Base-by-base conservation (phyloP, 2,329 filamentous ascomycete species). In the Apiospora hydei region DNA sequence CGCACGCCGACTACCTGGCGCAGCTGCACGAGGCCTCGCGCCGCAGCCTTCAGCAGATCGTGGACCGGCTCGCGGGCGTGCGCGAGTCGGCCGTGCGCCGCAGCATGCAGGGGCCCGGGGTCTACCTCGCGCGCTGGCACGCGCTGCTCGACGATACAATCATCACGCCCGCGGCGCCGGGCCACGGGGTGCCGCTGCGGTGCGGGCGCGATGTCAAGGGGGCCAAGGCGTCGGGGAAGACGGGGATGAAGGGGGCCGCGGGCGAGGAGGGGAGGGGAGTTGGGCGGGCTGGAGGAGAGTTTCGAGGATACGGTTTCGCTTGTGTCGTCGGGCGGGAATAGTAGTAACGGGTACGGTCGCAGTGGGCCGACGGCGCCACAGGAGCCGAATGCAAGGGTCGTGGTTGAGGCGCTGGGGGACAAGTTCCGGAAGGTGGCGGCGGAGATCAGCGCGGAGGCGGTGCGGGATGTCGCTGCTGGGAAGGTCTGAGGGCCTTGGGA, bases 111-210 rank as follows among this genome's bases (percentile, higher is more conserved):
- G 93, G 92, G 0, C 93, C 93, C 0, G 93, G 93, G 1, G 88
- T 92, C 67, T 95, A 93, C 78, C 87, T 95, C 34, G 86, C 89
- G 1, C 87, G 90, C 69, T 95, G 93, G 93, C 91, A 94, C 78
- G 84, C 88, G 0, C 84, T 95, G 8, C 84, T 95, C 3, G 91
- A 95, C 78, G 84, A 86, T n/a, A 93, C 93, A 0, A 80, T 86
- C 66, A 90, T 95, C 73, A 93, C 92, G 1, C 92, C 93, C 0
- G 86, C 83, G 0, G 80, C 84, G 0, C 78, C 81, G 1, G 91
- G 91, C 4, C 8, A 7, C n/a, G 57, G 57, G 2, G 57, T 41
- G 57, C 41, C 66, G 13, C n/a, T 57, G n/a, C 47, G 68, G 10
- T 53, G 38, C 47, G 68, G 68, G 18, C 30, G 34, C 26, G 68